These are phyloP conservation scores for Trypanosoma cruzi DNA, from an alignment of 208 protist genomes.

Conservation along the genomic window DNA sequence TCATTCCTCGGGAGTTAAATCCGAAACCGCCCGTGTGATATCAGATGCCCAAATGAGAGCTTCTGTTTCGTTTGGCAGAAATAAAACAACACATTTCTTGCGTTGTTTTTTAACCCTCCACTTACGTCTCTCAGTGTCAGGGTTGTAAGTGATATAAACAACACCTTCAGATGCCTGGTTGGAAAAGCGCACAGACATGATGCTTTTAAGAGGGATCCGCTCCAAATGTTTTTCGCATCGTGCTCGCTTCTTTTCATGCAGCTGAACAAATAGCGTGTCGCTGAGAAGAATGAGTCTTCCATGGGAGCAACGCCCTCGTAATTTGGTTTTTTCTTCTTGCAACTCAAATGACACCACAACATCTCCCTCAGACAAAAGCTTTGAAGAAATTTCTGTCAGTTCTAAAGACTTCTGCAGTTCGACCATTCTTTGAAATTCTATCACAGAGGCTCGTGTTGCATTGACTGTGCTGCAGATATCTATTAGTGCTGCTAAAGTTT, in stretches of 20 bases:
- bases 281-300: slow-evolving; percentile 19
- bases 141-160: slow-evolving; percentile 13
- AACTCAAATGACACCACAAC: not conserved
- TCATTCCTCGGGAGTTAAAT: not conserved
- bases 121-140: not conserved
- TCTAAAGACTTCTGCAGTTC: slow-evolving; percentile 7
- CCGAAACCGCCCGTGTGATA: slow-evolving; percentile 14
- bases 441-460: not conserved
- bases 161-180: not conserved
- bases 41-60: slow-evolving; percentile 16
- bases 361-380: slow-evolving; percentile 11
- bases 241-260: not conserved
- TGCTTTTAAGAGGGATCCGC: not conserved
- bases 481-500: not conserved
- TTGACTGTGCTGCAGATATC: slow-evolving; percentile 6
- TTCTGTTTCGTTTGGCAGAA: slow-evolving; percentile 10
- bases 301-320: not conserved
- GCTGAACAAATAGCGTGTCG: not conserved
- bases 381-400: not conserved
- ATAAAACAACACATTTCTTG: not conserved
- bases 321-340: not conserved
- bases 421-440: not conserved
- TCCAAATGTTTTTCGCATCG: not conserved
- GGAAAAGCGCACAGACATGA: slow-evolving; percentile 13
- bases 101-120: not conserved